Conservation (phyloP, 805 yeast genomes). For the Sugiyamaella valdiviana region DNA sequence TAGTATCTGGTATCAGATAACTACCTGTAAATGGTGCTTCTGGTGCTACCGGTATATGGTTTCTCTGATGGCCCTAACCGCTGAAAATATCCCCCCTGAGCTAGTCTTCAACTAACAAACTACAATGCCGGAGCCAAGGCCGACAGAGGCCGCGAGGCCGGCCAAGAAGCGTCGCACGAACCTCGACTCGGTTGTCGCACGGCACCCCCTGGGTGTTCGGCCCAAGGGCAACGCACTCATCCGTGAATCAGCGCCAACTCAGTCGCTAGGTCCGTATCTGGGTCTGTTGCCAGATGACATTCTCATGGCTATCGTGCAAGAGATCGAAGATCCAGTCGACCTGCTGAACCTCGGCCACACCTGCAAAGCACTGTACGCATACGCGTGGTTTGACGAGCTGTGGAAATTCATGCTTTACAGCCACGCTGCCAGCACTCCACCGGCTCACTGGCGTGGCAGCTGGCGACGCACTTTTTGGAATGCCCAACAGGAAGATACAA, state of each 20-base stretch:
- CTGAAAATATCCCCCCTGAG: background rate
- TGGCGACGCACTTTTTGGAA: constrained; percentile 63
- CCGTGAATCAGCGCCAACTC: constrained; percentile 1
- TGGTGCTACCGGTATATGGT: no score
- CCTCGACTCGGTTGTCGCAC: constrained; percentile 1
- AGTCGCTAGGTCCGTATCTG: constrained; percentile 46
- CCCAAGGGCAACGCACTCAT: constrained; percentile 65
- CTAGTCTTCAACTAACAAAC: background rate
- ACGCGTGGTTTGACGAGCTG: constrained; percentile 65
- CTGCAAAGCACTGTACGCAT: constrained; percentile 67
- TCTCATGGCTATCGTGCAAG: constrained; percentile 46
- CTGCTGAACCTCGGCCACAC: constrained; percentile 49
- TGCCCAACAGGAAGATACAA: constrained; percentile 12
- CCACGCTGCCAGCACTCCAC: constrained; percentile 27
- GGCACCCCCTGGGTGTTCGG: constrained; percentile 66
- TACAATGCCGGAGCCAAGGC: background rate
- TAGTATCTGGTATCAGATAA: background rate
- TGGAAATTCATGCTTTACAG: constrained; percentile 61
- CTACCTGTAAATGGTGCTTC: no score
- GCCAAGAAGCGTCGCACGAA: constrained; percentile 28
- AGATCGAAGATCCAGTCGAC: constrained; percentile 42
- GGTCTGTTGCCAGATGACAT: constrained; percentile 56
- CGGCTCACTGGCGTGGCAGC: constrained; percentile 61
- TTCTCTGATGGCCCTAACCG: background rate
- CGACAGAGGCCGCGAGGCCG: background rate